Percentiles rank a stretch among this genome's conserved stretches.
Conservation (phyloP, 2,329 filamentous ascomycete species). For the Fusarium nygamai region DNA sequence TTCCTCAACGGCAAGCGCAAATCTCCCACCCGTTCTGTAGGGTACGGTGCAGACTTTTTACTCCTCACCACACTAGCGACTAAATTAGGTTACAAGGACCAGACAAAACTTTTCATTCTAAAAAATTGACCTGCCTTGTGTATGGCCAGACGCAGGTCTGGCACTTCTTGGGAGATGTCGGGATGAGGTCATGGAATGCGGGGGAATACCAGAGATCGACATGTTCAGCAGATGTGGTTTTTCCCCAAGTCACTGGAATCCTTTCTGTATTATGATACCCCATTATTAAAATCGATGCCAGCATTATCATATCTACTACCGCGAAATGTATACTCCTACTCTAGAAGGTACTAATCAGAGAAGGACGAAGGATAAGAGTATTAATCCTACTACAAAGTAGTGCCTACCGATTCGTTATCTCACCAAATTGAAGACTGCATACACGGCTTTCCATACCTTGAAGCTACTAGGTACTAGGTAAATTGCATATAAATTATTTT, state of each 20-base stretch:
- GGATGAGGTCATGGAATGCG: constrained; percentile 50
- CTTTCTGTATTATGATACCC: not conserved
- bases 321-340: not conserved
- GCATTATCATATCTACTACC: not conserved
- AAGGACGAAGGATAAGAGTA: not conserved
- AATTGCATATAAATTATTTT: not conserved
- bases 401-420: not conserved
- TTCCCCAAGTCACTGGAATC: constrained; percentile 2
- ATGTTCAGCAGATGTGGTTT: constrained; percentile 13
- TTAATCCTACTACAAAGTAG: not conserved
- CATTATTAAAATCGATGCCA: not conserved
- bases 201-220: constrained; percentile 42
- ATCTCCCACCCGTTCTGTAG: constrained; percentile 9
- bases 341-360: not conserved
- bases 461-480: not conserved
- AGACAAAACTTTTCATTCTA: constrained; percentile 2
- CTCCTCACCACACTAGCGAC: constrained; percentile 1
- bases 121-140: constrained; percentile 23
- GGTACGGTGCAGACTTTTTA: constrained; percentile 20
- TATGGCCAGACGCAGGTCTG: constrained; percentile 37
- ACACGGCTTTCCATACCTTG: not conserved
- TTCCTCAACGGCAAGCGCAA: constrained; percentile 29
- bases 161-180: constrained; percentile 38
- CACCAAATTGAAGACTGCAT: not conserved
- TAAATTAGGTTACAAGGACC: not conserved